Conservation (phyloP, 768 basidiomycete species). For the Tremella mesenterica region DNA sequence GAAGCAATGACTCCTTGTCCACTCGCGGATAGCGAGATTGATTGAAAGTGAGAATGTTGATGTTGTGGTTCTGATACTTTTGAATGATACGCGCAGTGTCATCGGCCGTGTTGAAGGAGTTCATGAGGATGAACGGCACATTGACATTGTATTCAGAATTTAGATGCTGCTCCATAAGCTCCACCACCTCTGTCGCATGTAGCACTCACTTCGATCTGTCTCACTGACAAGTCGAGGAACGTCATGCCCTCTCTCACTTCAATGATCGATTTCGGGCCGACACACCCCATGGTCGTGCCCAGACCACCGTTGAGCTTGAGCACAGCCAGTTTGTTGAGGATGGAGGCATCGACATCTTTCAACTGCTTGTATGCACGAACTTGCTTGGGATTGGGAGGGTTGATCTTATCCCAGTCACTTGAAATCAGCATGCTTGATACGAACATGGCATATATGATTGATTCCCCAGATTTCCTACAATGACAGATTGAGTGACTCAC, state of each 20-base stretch:
- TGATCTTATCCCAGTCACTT: slow-evolving; percentile 84
- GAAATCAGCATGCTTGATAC: not conserved
- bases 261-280: slow-evolving; percentile 76
- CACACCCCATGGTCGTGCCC: slow-evolving; percentile 62
- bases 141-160: slow-evolving; percentile 75
- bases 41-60: slow-evolving; percentile 80
- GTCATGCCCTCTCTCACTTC: slow-evolving; percentile 96
- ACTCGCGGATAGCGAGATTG: slow-evolving; percentile 93
- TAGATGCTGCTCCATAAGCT: slow-evolving; percentile 53
- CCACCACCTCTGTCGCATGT: not conserved
- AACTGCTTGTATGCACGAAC: slow-evolving; percentile 74
- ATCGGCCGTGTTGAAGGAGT: slow-evolving; percentile 95
- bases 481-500: slow-evolving; percentile 49
- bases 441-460: too few relatives aligned
- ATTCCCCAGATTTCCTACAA: too few relatives aligned
- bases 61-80: slow-evolving; percentile 87
- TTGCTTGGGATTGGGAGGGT: slow-evolving; percentile 74
- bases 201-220: slow-evolving; percentile 67
- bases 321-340: slow-evolving; percentile 85
- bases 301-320: slow-evolving; percentile 93
- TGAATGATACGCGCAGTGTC: slow-evolving; percentile 94
- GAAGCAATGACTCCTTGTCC: slow-evolving; percentile 76
- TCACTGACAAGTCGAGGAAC: slow-evolving; percentile 86
- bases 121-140: slow-evolving; percentile 97
- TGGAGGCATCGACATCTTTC: slow-evolving; percentile 55